Conservation (phyloP, 1,284 basidiomycete genomes). For the Cystobasidium sp. region DNA sequence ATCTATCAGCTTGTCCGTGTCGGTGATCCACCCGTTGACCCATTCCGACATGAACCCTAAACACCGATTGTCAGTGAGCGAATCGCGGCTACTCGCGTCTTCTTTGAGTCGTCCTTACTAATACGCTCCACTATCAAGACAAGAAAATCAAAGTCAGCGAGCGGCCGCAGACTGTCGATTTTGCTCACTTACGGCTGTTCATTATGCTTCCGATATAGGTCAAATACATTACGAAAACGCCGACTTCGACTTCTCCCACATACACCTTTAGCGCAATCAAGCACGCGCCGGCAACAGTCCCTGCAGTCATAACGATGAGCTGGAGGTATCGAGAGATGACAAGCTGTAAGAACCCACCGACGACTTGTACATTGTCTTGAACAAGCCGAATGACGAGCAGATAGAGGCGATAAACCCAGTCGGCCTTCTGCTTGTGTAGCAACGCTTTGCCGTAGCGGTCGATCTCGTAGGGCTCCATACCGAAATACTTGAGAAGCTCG, state of each 20-base stretch:
- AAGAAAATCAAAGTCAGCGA: too few relatives aligned
- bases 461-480: slow-evolving; percentile 77
- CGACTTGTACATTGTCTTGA: slow-evolving; percentile 1
- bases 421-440: slow-evolving; percentile 70
- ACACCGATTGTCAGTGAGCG: background rate
- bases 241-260: slow-evolving; percentile 57
- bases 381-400: background rate
- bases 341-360: background rate
- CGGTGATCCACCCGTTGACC: background rate
- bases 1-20: slow-evolving; percentile 35
- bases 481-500: slow-evolving; percentile 77
- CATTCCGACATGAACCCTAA: slow-evolving; percentile 7
- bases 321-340: background rate
- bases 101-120: background rate
- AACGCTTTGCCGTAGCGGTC: slow-evolving; percentile 73
- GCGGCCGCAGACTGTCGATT: background rate
- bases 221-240: slow-evolving; percentile 76
- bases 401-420: background rate
- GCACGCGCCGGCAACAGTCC: slow-evolving; percentile 74
- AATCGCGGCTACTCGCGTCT: too few relatives aligned
- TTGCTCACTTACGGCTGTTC: slow-evolving; percentile 10
- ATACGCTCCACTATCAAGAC: background rate
- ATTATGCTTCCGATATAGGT: slow-evolving; percentile 62
- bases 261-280: slow-evolving; percentile 72
- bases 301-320: slow-evolving; percentile 66